Evolutionary conservation across 108 stramenopile species (phyloP).

Genomic region (Hondaea fermentalgiana): DNA sequence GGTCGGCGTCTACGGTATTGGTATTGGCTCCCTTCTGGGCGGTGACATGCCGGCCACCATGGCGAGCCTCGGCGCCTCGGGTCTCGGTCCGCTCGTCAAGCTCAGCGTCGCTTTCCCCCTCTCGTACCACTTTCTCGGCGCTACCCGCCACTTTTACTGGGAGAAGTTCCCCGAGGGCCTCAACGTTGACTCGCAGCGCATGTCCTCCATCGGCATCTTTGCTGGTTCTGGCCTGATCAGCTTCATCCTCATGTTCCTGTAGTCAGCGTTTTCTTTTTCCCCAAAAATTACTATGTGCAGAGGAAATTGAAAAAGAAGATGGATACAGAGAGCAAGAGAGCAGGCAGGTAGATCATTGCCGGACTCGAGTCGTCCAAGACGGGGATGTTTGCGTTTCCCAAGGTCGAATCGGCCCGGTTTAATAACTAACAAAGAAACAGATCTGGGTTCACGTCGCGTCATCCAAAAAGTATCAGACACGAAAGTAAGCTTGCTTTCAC

Average conservation of each 20-base stretch:
- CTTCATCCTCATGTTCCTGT: constrained; percentile 31
- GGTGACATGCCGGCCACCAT: constrained; percentile 65
- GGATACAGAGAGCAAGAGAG: background rate
- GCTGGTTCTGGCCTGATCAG: constrained; percentile 31
- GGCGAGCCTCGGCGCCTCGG: constrained; percentile 56
- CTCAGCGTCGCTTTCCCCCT: constrained; percentile 75
- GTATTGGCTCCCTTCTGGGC: constrained; percentile 60
- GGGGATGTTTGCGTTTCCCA: too few species aligned
- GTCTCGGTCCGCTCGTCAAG: constrained; percentile 62
- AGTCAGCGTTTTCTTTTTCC: background rate
- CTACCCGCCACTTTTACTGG: constrained; percentile 63
- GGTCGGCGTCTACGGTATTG: constrained; percentile 61
- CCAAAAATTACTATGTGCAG: background rate
- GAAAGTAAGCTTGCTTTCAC: too few species aligned
- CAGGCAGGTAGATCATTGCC: too few species aligned
- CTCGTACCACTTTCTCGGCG: constrained; percentile 80
- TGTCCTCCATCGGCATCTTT: constrained; percentile 33
- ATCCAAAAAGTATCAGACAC: too few species aligned
- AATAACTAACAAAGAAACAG: too few species aligned
- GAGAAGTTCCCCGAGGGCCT: constrained; percentile 43
- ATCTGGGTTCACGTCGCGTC: too few species aligned
- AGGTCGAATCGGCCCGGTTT: too few species aligned
- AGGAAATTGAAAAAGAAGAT: background rate
- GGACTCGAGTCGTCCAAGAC: too few species aligned
- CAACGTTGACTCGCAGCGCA: constrained; percentile 26